Evolutionary conservation across 2,329 filamentous ascomycete species (phyloP).

Genomic region (Neofusicoccum ribis): DNA sequence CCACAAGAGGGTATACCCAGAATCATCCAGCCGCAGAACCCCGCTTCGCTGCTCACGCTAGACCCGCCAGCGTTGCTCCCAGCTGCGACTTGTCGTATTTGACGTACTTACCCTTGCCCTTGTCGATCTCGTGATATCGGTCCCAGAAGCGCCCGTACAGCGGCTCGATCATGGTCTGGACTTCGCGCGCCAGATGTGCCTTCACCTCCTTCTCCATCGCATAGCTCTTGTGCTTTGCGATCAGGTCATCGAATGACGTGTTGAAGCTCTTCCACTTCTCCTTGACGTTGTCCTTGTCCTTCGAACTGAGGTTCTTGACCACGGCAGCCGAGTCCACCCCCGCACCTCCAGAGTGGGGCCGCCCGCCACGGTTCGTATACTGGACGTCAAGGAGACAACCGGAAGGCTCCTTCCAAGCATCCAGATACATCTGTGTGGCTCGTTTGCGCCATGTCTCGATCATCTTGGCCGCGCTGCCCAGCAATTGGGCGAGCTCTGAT

Average conservation of each 20-base stretch:
- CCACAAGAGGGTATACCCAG: slow-evolving; percentile 18
- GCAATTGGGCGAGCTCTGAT: slow-evolving; percentile 73
- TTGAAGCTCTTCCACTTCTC: slow-evolving; percentile 95
- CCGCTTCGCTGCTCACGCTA: slow-evolving; percentile 35
- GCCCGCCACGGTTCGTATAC: slow-evolving; percentile 74
- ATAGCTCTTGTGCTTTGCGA: slow-evolving; percentile 76
- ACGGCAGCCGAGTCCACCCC: slow-evolving; percentile 74
- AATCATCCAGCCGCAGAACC: slow-evolving; percentile 22
- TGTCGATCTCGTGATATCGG: slow-evolving; percentile 95
- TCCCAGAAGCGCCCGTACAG: slow-evolving; percentile 96
- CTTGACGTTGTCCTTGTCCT: slow-evolving; percentile 96
- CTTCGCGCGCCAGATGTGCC: slow-evolving; percentile 74
- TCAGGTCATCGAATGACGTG: slow-evolving; percentile 82
- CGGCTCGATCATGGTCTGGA: slow-evolving; percentile 89
- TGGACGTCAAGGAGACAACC: slow-evolving; percentile 82
- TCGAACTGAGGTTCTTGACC: slow-evolving; percentile 78
- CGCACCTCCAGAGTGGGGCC: slow-evolving; percentile 62
- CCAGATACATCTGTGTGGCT: slow-evolving; percentile 76
- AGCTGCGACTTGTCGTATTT: slow-evolving; percentile 92
- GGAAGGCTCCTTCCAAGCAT: slow-evolving; percentile 85
- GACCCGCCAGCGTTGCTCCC: slow-evolving; percentile 58
- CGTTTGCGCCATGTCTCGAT: slow-evolving; percentile 88
- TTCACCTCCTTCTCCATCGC: slow-evolving; percentile 91
- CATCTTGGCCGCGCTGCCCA: slow-evolving; percentile 63
- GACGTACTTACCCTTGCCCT: slow-evolving; percentile 96